A percentile compares a stretch with the other conserved stretches of the same genome.
Conservation (phyloP, 2,329 filamentous ascomycete species). For the Trichoderma cornu-damae region DNA sequence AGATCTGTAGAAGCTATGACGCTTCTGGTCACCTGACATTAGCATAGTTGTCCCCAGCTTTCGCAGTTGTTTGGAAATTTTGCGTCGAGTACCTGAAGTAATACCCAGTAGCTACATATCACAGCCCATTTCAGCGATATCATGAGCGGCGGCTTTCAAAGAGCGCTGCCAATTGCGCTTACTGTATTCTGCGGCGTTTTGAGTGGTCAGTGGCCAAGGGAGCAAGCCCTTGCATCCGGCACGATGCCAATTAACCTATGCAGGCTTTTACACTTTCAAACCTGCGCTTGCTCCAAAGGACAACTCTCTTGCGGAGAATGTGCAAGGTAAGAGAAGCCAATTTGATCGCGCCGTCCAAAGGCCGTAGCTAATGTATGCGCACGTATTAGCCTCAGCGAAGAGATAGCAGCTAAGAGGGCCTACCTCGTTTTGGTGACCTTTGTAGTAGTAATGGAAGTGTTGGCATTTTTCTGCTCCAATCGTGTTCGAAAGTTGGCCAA, state of each 20-base stretch:
- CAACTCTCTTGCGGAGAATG: slow-evolving; percentile 12
- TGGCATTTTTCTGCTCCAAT: no score
- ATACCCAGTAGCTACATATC: neutral
- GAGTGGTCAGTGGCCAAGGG: slow-evolving; percentile 29
- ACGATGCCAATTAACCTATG: neutral
- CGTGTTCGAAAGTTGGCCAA: no score
- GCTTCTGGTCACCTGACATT: no score
- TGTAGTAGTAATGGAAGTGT: no score
- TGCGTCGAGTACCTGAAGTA: neutral
- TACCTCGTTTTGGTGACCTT: neutral
- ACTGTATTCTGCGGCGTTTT: slow-evolving; percentile 36
- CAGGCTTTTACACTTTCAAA: slow-evolving; percentile 38
- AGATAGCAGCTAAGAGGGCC: neutral
- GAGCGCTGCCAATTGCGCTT: slow-evolving; percentile 33
- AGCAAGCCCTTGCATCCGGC: neutral
- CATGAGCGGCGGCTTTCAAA: slow-evolving; percentile 35
- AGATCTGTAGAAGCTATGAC: no score
- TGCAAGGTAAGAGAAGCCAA: slow-evolving; percentile 17
- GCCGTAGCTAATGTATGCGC: neutral
- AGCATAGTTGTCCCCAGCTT: no score
- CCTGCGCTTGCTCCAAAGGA: slow-evolving; percentile 30
- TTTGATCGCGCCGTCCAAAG: neutral
- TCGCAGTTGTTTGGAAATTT: no score
- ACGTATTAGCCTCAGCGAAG: neutral
- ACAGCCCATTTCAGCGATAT: neutral